Percentiles rank a stretch among this genome's conserved stretches.
Evolutionary conservation across 768 basidiomycete genomes (phyloP).

Genomic region (Suillus occidentalis): DNA sequence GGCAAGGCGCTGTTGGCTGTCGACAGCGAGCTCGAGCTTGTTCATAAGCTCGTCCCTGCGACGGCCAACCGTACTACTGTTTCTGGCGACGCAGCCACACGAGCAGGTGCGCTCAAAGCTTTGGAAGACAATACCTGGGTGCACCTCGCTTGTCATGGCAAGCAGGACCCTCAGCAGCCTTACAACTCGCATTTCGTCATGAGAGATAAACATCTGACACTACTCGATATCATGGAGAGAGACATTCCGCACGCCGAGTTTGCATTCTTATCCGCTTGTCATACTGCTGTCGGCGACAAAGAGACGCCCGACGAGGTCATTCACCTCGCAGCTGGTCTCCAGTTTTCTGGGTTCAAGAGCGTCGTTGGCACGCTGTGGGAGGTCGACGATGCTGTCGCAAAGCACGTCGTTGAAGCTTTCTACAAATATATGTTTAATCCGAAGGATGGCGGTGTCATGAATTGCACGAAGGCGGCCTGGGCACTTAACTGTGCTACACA

Average conservation of each 20-base stretch:
- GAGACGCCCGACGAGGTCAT: neutral
- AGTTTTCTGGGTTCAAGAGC: neutral
- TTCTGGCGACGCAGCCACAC: constrained; percentile 15
- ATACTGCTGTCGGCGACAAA: neutral
- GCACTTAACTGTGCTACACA: neutral
- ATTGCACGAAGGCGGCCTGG: neutral
- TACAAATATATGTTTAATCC: neutral
- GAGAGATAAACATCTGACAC: neutral
- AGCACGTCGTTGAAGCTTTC: neutral
- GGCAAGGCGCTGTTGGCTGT: neutral
- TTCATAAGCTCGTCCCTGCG: neutral
- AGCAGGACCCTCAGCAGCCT: constrained; percentile 20
- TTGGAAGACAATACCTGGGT: constrained; percentile 25
- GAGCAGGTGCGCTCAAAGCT: constrained; percentile 11
- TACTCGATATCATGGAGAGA: neutral
- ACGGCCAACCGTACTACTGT: neutral
- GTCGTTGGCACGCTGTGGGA: neutral
- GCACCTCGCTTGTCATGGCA: constrained; percentile 35
- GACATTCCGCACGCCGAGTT: neutral
- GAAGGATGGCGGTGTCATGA: neutral
- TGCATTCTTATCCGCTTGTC: neutral
- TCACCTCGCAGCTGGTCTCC: neutral
- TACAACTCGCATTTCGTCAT: constrained; percentile 24
- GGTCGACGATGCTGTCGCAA: neutral
- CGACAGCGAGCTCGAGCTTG: neutral